Conservation (phyloP, 192 early-diverging fungal species). For the Entomortierella lignicola region DNA sequence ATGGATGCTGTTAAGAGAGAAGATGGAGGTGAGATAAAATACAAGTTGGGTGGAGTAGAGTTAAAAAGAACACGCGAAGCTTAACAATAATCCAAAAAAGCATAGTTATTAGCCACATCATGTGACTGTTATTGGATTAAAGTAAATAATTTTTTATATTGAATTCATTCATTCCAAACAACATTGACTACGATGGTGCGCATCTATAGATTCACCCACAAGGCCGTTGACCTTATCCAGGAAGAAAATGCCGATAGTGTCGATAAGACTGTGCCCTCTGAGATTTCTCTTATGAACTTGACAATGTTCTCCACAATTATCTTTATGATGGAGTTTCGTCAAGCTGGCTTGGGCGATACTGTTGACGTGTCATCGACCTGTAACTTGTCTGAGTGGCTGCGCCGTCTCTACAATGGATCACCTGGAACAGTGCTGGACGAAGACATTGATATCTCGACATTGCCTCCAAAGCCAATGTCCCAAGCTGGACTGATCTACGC, state of each 20-base stretch:
- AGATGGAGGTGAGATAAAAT: too few species aligned
- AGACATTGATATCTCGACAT: constrained; percentile 20
- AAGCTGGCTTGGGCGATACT: constrained; percentile 34
- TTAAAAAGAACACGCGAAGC: too few species aligned
- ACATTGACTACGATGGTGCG: constrained; percentile 13
- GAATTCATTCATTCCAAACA: too few species aligned
- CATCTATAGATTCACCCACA: constrained; percentile 47
- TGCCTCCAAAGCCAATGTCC: constrained; percentile 13
- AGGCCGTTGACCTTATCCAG: constrained; percentile 5
- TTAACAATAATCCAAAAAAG: too few species aligned
- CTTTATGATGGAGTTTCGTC: constrained; percentile 35
- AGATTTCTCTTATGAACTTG: constrained; percentile 28
- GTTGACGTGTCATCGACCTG: constrained; percentile 48
- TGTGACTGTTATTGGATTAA: background rate
- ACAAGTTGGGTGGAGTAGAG: too few species aligned
- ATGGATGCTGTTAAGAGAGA: too few species aligned
- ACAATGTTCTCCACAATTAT: constrained; percentile 50
- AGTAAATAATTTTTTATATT: background rate
- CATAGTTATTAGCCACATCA: too few species aligned
- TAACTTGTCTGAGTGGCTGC: constrained; percentile 52
- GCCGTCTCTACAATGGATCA: constrained; percentile 34
- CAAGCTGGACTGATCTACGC: constrained; percentile 45
- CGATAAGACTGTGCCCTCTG: background rate
- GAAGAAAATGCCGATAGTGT: background rate
- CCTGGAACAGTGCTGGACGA: background rate